These are phyloP conservation scores for Coemansia sp. DNA, from an alignment of 192 early-diverging fungal genomes.

Conservation along the genomic window DNA sequence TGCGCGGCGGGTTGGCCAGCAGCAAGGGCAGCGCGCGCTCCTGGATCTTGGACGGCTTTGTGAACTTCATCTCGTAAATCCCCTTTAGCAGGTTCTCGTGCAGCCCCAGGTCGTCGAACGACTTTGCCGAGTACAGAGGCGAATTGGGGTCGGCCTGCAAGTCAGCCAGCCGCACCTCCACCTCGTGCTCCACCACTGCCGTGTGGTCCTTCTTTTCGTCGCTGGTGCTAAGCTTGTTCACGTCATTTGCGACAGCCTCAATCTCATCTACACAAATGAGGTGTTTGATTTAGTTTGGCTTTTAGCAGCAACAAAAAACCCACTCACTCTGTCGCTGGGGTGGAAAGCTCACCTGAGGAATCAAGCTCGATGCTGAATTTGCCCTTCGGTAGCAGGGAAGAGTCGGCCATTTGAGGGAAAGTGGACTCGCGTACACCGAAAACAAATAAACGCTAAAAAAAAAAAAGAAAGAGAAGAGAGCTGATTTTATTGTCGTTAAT, in stretches of 20 bases:
- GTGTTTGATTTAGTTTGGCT: background rate
- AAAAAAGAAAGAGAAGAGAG: background rate
- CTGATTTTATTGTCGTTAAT: no score
- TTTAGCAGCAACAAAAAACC: background rate
- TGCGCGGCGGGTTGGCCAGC: conserved; percentile 79
- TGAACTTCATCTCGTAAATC: conserved; percentile 90
- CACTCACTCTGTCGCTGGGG: background rate
- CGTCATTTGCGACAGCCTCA: conserved; percentile 13
- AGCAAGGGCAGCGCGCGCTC: conserved; percentile 89
- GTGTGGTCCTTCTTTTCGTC: background rate
- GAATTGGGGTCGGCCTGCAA: conserved; percentile 68
- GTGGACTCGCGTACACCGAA: background rate
- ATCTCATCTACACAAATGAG: conserved; percentile 30
- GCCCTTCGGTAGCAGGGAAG: conserved; percentile 9
- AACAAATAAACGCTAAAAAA: background rate
- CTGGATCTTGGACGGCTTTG: conserved; percentile 94
- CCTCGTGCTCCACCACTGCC: conserved; percentile 41
- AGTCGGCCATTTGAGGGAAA: conserved; percentile 8
- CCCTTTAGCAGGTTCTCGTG: conserved; percentile 84
- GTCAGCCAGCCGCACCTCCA: conserved; percentile 63
- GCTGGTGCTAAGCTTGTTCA: conserved; percentile 16
- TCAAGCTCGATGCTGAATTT: conserved; percentile 41
- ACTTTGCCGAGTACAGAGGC: conserved; percentile 76
- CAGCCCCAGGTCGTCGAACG: conserved; percentile 75
- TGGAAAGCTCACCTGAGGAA: conserved; percentile 3